A percentile compares a stretch with the other conserved stretches of the same genome.
Evolutionary conservation across 768 basidiomycete species (phyloP).

Genomic region (Lactarius pseudohatsudake): DNA sequence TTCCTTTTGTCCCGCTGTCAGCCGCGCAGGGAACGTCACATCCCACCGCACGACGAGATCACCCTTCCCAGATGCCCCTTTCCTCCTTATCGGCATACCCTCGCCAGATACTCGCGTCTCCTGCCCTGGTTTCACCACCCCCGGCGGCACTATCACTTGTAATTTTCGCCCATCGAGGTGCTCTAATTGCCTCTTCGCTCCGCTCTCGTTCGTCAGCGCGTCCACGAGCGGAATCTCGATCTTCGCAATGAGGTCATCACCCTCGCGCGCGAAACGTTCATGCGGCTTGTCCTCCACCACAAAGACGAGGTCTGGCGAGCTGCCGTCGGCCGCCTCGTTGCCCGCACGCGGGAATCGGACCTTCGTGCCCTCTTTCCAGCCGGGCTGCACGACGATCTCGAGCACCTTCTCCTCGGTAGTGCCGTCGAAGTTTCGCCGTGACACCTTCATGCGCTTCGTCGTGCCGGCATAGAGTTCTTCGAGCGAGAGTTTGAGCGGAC

Average conservation of each 20-base stretch:
- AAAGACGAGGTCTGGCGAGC: conserved; percentile 90
- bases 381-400: conserved; percentile 77
- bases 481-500: conserved; percentile 81
- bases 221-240: conserved; percentile 76
- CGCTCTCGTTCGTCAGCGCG: conserved; percentile 63
- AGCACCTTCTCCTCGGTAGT: conserved; percentile 82
- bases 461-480: conserved; percentile 85
- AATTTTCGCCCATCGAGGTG: conserved; percentile 78
- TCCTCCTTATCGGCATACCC: conserved; percentile 91
- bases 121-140: conserved; percentile 75
- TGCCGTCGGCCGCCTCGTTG: conserved; percentile 68
- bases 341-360: conserved; percentile 86
- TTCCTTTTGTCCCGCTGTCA: conserved; percentile 80
- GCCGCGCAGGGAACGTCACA: conserved; percentile 74
- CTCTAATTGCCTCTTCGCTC: conserved; percentile 55
- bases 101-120: conserved; percentile 70
- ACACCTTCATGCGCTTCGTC: conserved; percentile 86
- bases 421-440: conserved; percentile 69
- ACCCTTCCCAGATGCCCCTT: conserved; percentile 68
- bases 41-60: conserved; percentile 85
- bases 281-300: conserved; percentile 96
- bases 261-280: conserved; percentile 68
- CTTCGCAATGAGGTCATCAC: conserved; percentile 70
- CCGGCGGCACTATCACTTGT: conserved; percentile 62
- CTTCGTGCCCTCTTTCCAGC: conserved; percentile 97